Evolutionary conservation across 768 basidiomycete genomes (phyloP), one percentile per base, ranked within the genome.

Genomic region (Omphalotus guepiniiformis): DNA sequence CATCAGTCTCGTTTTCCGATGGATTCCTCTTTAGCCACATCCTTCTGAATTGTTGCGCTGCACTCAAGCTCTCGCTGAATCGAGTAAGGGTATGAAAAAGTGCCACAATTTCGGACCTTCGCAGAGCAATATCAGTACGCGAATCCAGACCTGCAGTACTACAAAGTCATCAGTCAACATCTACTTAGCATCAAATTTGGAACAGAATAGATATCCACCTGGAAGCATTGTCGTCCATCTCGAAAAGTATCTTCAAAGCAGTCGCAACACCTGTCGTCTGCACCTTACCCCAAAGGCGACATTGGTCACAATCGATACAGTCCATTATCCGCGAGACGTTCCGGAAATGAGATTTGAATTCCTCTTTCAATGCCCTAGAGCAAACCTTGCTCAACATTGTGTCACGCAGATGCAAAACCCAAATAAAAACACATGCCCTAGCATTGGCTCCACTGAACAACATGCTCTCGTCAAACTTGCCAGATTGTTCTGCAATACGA

Each of bases 291-390:
- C 87, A 88, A 16, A 88, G 65, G 25, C 85, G 68, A 57, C 85
- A 88, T 60, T 88, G 88, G 67, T 86, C 85, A 59, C 85, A 88
- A 3, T 85, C 87, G 6, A 87, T 82, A 57, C 87, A 88, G 50
- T 88, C 87, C 82, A 86, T 85, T 55, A 87, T 88, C 23, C 79
- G 70, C 11, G 80, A 79, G 15, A 88, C 84, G 59, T 88, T 88
- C 27, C 87, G 72, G 71, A 88, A 88, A 55, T 86, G 84, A 35
- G 74, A 64, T 60, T 87, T 88, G 62, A 88, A 88, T 60, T 88
- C 83, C 46, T 80, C 71, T 58, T 84, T 85, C 28, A 88, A 63
- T 22, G 78, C 61, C 81, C 83, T 56, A 13, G 25, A 30, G 11
- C 15, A 22, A 4, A 3, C 25, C 16, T 7, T 11, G 26, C 22